Evolutionary conservation across 1,284 basidiomycete species (phyloP).

Genomic region (Rhodofomes roseus): DNA sequence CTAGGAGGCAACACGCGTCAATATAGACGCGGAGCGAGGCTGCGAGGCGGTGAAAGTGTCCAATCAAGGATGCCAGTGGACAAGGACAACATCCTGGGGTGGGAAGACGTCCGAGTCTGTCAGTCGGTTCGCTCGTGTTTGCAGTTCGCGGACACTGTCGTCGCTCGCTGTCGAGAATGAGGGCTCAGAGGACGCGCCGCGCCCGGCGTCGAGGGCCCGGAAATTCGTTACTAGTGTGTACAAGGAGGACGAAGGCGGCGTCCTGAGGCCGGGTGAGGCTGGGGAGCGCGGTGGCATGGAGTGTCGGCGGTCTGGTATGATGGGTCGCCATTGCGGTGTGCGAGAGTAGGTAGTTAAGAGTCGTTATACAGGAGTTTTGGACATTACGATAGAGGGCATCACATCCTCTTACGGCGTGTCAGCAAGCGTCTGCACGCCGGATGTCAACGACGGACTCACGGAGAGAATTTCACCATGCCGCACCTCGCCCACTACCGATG

Average conservation of each 20-base stretch:
- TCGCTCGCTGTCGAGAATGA: conserved; percentile 37
- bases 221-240: conserved; percentile 63
- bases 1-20: conserved; percentile 21
- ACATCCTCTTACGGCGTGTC: conserved; percentile 46
- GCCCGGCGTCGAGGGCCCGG: conserved; percentile 43
- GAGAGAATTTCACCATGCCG: neutral
- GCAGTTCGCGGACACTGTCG: conserved; percentile 56
- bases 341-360: conserved; percentile 69
- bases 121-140: conserved; percentile 45
- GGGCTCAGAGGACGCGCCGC: conserved; percentile 30
- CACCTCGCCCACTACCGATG: neutral
- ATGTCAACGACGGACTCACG: neutral
- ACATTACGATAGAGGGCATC: conserved; percentile 66
- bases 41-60: conserved; percentile 61
- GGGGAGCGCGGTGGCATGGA: conserved; percentile 48
- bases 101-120: conserved; percentile 38
- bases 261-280: conserved; percentile 21
- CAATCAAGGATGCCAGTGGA: conserved; percentile 64
- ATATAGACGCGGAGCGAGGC: conserved; percentile 20
- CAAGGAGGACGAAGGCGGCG: conserved; percentile 44
- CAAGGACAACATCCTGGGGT: conserved; percentile 51
- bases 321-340: conserved; percentile 49
- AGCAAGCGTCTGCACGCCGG: neutral
- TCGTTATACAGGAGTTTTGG: conserved; percentile 69
- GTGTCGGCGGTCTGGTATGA: conserved; percentile 60